Conservation (phyloP, 495 filamentous ascomycete species). For the Annulohypoxylon nitens region DNA sequence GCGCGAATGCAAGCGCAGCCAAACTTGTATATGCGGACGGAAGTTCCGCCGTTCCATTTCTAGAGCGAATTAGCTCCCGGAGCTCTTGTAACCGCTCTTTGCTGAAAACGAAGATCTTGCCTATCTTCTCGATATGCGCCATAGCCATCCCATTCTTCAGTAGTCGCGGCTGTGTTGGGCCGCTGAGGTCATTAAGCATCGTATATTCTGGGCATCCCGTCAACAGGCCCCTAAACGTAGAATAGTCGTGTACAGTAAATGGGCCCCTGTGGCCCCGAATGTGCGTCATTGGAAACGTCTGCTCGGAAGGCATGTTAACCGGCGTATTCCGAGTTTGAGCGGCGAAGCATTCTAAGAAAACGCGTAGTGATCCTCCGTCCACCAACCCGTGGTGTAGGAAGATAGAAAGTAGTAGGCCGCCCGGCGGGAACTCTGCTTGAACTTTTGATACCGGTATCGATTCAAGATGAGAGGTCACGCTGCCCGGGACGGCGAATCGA, state of each 20-base stretch:
- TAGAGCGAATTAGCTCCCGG: slow-evolving; percentile 37
- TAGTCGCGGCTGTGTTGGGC: slow-evolving; percentile 49
- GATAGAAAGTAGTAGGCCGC: slow-evolving; percentile 53
- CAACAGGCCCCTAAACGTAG: slow-evolving; percentile 39
- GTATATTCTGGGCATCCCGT: slow-evolving; percentile 51
- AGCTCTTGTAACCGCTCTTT: slow-evolving; percentile 46
- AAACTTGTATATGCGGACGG: slow-evolving; percentile 53
- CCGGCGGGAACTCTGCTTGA: slow-evolving; percentile 48
- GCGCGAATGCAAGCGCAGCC: slow-evolving; percentile 49
- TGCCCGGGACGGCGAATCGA: slow-evolving; percentile 41
- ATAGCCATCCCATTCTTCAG: slow-evolving; percentile 40
- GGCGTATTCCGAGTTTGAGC: slow-evolving; percentile 45
- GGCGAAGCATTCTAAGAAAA: slow-evolving; percentile 65
- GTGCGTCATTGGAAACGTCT: slow-evolving; percentile 42
- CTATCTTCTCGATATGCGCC: slow-evolving; percentile 46
- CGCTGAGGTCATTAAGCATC: slow-evolving; percentile 48
- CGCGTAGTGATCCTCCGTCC: slow-evolving; percentile 60
- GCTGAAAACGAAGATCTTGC: slow-evolving; percentile 55
- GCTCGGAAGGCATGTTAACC: slow-evolving; percentile 40
- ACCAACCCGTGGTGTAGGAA: slow-evolving; percentile 54
- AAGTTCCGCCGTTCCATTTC: slow-evolving; percentile 34
- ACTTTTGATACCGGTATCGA: slow-evolving; percentile 52
- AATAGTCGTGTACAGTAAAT: slow-evolving; percentile 34
- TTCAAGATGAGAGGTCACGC: slow-evolving; percentile 33
- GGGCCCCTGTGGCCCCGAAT: slow-evolving; percentile 36